Evolutionary conservation across 345 rosid species (phyloP).

Genomic region (Heritiera fomes): DNA sequence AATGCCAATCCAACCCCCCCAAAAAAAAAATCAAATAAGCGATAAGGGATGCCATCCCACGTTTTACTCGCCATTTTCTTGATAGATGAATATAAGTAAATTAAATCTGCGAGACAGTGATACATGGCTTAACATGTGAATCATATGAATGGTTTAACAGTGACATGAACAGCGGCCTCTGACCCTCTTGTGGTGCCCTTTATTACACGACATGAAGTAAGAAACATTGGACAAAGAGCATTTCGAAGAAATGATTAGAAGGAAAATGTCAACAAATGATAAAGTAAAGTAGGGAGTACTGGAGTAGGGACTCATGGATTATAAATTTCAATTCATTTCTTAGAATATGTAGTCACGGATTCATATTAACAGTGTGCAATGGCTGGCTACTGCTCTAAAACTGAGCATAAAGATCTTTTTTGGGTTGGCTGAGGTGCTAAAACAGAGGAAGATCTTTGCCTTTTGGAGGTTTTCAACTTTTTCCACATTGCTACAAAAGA

Average conservation of each 20-base stretch:
- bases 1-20: not conserved
- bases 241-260: not conserved
- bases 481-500: not conserved
- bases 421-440: not conserved
- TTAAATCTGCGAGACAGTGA: not conserved
- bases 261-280: not conserved
- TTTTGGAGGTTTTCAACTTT: not conserved
- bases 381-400: not conserved
- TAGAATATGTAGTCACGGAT: not conserved
- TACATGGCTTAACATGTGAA: not conserved
- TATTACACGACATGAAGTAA: not conserved
- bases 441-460: not conserved
- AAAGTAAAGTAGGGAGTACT: too few species aligned
- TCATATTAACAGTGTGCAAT: not conserved
- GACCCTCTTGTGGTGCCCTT: not conserved
- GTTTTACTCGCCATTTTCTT: not conserved
- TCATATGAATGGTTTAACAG: not conserved
- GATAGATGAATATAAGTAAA: not conserved
- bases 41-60: not conserved
- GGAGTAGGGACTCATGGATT: not conserved
- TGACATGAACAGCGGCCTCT: not conserved
- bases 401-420: not conserved
- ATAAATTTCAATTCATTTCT: not conserved
- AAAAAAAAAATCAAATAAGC: not conserved
- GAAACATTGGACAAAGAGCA: not conserved